Base-by-base conservation (phyloP, 805 yeast species). In the Scheffersomyces coipomensis region DNA sequence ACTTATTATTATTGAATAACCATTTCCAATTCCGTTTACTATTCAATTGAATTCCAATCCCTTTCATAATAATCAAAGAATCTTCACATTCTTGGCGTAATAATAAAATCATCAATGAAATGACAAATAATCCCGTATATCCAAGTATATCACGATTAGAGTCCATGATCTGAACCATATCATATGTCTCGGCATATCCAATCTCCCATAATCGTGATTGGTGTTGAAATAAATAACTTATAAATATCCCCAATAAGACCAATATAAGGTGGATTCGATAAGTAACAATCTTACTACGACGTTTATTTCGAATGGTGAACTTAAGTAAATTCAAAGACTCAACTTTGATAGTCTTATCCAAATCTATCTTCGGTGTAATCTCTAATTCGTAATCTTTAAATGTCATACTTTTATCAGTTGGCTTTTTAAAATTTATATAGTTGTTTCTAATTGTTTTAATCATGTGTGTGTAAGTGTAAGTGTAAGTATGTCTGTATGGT, bases 11-110 rank as follows among this genome's bases (percentile, higher is more conserved):
- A n/a, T n/a, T n/a, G n/a, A n/a, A n/a, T 5, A 27, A 13, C 39
- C 53, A 49, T 37, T 34, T 49, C 48, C 64, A 62, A 8, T 48
- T 38, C 8, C 62, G 55, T 12, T 56, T 46, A 16, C 68, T 54
- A 13, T 60, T 52, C 9, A 75, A 46, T 43, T 78, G 81, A 3
- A 78, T 47, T 0, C 83, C 83, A 32, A 76, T 54, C 19, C 65
- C 66, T 43, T 64, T 62, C 47, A 75, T 65, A 1, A 72, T 67
- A 26, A 65, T 55, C 35, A 76, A 48, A 4, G 64, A 59, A 44
- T 76, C 81, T 37, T 67, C 64, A 11, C 70, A 59, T 23, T 60
- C 60, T 41, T 64, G 66, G 38, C 58, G 56, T 3, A 61, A 35
- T 9, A 57, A 41, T 18, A 45, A 12, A 36, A 42, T 25, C 42